A percentile compares a stretch with the other conserved stretches of the same genome.
Evolutionary conservation across 164 flowering plant genomes (phyloP).

Genomic region (Dillenia turbinata): DNA sequence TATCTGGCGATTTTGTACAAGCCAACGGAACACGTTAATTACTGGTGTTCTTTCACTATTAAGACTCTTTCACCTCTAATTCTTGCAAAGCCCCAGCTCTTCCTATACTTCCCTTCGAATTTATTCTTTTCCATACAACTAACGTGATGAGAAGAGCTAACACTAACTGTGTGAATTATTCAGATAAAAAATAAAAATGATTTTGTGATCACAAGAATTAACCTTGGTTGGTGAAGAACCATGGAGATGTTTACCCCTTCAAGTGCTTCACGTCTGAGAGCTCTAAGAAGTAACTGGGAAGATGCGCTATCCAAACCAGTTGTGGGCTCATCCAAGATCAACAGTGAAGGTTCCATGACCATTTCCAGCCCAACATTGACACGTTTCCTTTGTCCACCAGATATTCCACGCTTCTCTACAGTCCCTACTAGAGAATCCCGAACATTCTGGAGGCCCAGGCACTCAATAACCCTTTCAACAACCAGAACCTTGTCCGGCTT

Average conservation of each 20-base stretch:
- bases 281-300: slow-evolving; percentile 85
- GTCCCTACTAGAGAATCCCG: slow-evolving; percentile 95
- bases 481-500: slow-evolving; percentile 87
- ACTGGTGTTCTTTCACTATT: no score
- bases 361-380: slow-evolving; percentile 98
- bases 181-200: no score
- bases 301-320: slow-evolving; percentile 98
- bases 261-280: slow-evolving; percentile 93
- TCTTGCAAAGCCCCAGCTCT: no score
- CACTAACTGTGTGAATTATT: no score
- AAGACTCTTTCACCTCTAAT: no score
- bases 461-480: slow-evolving; percentile 92
- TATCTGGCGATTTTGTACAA: no score
- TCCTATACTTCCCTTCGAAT: no score
- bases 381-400: slow-evolving; percentile 98
- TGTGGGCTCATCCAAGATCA: slow-evolving; percentile 95
- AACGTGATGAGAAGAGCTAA: no score
- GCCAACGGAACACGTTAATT: no score
- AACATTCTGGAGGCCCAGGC: slow-evolving; percentile 77
- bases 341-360: slow-evolving; percentile 97
- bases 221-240: slow-evolving; percentile 99
- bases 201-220: neutral
- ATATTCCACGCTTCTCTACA: slow-evolving; percentile 96
- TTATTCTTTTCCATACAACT: no score
- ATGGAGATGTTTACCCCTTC: slow-evolving; percentile 95